Conservation (phyloP, 2,329 filamentous ascomycete genomes). For the Herpotrichia juniperi region DNA sequence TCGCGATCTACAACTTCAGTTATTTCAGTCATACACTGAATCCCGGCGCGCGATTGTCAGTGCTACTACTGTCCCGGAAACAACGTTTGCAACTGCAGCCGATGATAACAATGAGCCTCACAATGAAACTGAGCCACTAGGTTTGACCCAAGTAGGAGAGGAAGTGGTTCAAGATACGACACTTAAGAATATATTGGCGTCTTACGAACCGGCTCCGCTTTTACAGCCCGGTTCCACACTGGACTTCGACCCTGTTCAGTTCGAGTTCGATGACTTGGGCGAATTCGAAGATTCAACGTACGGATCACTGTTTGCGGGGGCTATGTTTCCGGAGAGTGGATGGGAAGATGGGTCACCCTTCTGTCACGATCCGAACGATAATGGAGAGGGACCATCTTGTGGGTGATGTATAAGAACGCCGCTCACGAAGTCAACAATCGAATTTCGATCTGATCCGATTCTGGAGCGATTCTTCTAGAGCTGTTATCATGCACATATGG, state of each 20-base stretch:
- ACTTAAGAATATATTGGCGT: slow-evolving; percentile 1
- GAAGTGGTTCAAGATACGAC: background rate
- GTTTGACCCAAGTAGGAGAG: background rate
- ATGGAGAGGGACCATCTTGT: slow-evolving; percentile 6
- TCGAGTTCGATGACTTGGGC: slow-evolving; percentile 2
- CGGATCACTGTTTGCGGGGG: slow-evolving; percentile 1
- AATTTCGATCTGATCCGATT: too few species aligned
- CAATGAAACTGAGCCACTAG: background rate
- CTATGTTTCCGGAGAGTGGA: background rate
- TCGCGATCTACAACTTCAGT: slow-evolving; percentile 9
- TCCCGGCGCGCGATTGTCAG: background rate
- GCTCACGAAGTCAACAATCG: too few species aligned
- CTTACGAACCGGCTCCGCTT: slow-evolving; percentile 2
- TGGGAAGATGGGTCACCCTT: background rate
- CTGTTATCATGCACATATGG: too few species aligned
- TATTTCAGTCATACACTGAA: slow-evolving; percentile 8
- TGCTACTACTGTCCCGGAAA: background rate
- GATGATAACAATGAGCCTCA: background rate
- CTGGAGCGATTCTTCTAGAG: too few species aligned
- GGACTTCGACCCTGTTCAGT: slow-evolving; percentile 6
- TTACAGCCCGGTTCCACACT: background rate
- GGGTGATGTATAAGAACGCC: background rate
- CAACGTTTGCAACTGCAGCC: too few species aligned
- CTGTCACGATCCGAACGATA: background rate
- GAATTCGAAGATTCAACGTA: slow-evolving; percentile 9